Base-by-base conservation (phyloP, 148 eudicot genomes). In the Rhododendron ovatum region DNA sequence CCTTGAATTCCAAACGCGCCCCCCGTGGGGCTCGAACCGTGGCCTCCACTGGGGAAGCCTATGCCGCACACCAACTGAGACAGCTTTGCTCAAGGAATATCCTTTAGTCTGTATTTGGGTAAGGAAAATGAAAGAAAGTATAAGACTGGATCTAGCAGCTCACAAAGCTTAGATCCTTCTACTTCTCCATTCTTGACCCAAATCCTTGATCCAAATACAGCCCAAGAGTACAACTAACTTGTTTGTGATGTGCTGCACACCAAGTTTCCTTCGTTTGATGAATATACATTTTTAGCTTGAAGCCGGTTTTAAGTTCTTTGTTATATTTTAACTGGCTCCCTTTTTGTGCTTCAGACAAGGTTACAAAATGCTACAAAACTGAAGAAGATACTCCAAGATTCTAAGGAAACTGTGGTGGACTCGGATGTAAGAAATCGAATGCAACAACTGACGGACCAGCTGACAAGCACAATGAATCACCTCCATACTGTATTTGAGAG, bases 301-400 rank as follows among this genome's bases (percentile, higher is more conserved):
- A 67, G 35, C 3, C 57, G 1, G 26, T 4, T 50, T 51, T 67
- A 65, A n/a, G 61, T 81, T 35, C n/a, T 79, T n/a, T 47, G 59
- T n/a, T 24, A 37, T 47, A n/a, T 24, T 30, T 71, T 78, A 18
- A 35, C 33, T 14, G 12, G 37, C 76, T 43, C 83, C 77, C 39
- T 65, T 78, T 77, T 59, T 28, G 13, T 11, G 28, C 88, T 13
- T 55, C 84, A 57, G 98, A 93, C 95, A 17, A 91, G 88, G 87
- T 74, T 91, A 82, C 96, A 92, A 22, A 90, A 83, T 69, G 57
- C 91, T 45, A 94, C 96, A 20, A 94, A 91, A 81, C 89, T 95
- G 92, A 95, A 90, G 88, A 93, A 90, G 88, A 92, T 95, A 84
- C 91, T 94, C 63, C 96, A 92, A 83, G 98, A 95, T 80, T 88